Evolutionary conservation across 2,329 filamentous ascomycete genomes (phyloP), one percentile per base, ranked within the genome.

Genomic region (Neopestalotiopsis rosae): DNA sequence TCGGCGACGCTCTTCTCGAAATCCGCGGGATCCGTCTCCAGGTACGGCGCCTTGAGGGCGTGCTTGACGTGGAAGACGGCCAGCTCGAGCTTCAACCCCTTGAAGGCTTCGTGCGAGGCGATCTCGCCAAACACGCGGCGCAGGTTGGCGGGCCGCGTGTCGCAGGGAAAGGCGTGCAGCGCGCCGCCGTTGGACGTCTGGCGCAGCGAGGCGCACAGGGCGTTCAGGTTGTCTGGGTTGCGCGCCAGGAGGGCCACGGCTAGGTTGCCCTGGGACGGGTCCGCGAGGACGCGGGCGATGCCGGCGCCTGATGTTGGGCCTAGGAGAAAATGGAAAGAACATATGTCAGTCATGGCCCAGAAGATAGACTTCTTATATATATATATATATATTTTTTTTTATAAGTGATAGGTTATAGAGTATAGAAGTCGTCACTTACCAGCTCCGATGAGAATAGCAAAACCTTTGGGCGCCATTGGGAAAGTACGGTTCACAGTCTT

Each of bases 21-120:
- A 2, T 81, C 79, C 30, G 87, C 83, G 32, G 84, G 81, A 0
- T 86, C 88, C 13, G 88, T 86, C 57, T 85, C 79, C 61, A 88
- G 78, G 75, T 88, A 89, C 0, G 87, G 85, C 71, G 86, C 88
- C 76, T 85, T 87, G 72, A 80, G 81, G 0, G 80, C 80, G 71
- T 88, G 84, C 74, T 89, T 90, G 74, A 90, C 82, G 71, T 85
- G 87, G 76, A 86, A 89, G 32, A 90, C 81, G 1, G 86, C 84
- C 12, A 88, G 72, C 63, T 82, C 79, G 4, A 89, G 79, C 68
- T 88, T 88, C 28, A 89, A 77, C 9, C 78, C 79, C 28, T 78
- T 73, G 76, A 88, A 87, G 32, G 83, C 84, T 6, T 77, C 59
- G 71, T 88, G 84, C 0, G 71, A 71, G n/a, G 81, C 79, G 70